phyloP scores from a whole-genome alignment of 1,139 yeast genomes.

The Candida smagusa region DNA sequence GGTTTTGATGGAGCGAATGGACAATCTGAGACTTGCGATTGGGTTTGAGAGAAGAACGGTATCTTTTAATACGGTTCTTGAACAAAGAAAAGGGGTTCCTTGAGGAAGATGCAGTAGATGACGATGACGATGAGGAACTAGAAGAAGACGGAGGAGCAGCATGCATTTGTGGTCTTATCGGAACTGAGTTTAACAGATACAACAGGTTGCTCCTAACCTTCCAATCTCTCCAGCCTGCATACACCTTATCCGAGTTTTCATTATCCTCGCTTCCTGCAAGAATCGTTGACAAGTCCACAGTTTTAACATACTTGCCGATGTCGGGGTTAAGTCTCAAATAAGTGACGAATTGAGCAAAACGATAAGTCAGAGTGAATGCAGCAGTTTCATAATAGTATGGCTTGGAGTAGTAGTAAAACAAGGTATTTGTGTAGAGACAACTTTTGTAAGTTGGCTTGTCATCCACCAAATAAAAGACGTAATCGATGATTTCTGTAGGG shows the following conservation, averaged over 20 bases:
- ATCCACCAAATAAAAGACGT: slow-evolving; percentile 31
- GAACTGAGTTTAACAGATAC: slow-evolving; percentile 35
- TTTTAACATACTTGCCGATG: slow-evolving; percentile 54
- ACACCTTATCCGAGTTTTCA: slow-evolving; percentile 17
- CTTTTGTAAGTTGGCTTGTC: slow-evolving; percentile 22
- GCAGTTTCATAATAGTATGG: slow-evolving; percentile 55
- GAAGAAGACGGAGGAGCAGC: no score
- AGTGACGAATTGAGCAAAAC: slow-evolving; percentile 76
- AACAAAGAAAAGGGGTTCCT: neutral
- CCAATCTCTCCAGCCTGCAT: slow-evolving; percentile 92
- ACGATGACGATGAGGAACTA: no score
- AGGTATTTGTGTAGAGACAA: slow-evolving; percentile 49
- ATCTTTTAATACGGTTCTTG: neutral
- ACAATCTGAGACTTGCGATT: no score
- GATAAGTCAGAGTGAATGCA: slow-evolving; percentile 59
- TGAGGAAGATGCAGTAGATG: neutral
- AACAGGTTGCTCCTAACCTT: slow-evolving; percentile 68
- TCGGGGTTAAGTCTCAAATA: slow-evolving; percentile 52
- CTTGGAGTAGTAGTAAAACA: slow-evolving; percentile 51
- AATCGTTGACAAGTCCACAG: slow-evolving; percentile 55
- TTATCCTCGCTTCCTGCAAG: slow-evolving; percentile 46
- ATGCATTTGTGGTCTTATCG: neutral
- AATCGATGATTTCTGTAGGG: slow-evolving; percentile 36
- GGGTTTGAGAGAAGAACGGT: neutral
- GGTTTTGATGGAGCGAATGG: no score